Evolutionary conservation across 208 protist species (phyloP).

Genomic region (Crithidia mellificae): DNA sequence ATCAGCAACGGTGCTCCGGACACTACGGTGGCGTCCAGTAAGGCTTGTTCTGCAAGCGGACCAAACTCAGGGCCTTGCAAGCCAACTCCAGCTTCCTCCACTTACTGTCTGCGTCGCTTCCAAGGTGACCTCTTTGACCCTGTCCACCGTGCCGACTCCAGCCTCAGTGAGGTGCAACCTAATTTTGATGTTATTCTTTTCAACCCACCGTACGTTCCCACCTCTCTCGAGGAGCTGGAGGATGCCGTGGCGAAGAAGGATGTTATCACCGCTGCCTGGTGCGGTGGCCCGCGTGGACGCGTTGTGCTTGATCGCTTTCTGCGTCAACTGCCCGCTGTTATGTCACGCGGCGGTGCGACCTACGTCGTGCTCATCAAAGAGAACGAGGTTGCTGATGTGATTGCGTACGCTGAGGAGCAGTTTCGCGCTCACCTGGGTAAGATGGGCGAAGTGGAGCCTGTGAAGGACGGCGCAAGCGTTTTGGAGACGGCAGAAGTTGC

Average conservation of each 20-base stretch:
- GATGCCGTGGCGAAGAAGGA: constrained; percentile 51
- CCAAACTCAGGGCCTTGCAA: no score
- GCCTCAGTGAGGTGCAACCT: background rate
- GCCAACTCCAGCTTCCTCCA: no score
- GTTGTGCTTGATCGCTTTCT: constrained; percentile 87
- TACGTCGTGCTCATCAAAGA: constrained; percentile 84
- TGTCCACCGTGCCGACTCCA: background rate
- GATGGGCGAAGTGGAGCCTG: background rate
- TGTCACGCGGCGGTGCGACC: constrained; percentile 46
- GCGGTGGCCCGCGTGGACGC: constrained; percentile 77
- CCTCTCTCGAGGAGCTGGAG: constrained; percentile 74
- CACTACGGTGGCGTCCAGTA: no score
- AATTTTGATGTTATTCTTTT: constrained; percentile 82
- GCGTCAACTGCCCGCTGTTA: constrained; percentile 44
- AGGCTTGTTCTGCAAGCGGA: no score
- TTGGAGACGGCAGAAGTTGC: constrained; percentile 44
- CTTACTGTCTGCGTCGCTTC: constrained; percentile 21
- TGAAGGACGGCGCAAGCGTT: constrained; percentile 4
- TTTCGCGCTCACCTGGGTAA: constrained; percentile 40
- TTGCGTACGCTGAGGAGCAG: constrained; percentile 29
- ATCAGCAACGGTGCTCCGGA: no score
- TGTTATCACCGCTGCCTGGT: constrained; percentile 84
- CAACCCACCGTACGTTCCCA: constrained; percentile 91
- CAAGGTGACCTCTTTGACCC: constrained; percentile 34
- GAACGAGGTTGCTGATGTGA: constrained; percentile 76